Evolutionary conservation across 108 stramenopile species (phyloP), one percentile per base, ranked within the genome.

Genomic region (Nitzschia palea): DNA sequence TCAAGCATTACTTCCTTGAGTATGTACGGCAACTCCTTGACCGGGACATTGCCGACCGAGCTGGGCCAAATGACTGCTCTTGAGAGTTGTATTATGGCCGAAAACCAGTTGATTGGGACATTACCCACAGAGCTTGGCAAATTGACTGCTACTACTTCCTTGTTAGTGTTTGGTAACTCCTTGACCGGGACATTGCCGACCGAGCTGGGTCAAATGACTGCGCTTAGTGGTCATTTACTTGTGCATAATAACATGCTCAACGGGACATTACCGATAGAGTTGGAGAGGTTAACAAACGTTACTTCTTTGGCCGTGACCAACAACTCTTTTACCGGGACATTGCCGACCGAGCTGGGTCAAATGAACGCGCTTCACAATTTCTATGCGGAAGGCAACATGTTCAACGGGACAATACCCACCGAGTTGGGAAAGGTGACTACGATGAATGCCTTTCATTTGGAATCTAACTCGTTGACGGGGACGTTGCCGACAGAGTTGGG

Each of bases 21-120:
- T n/a, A n/a, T n/a, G n/a, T n/a, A n/a, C 44, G 50, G 71, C 51
- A 86, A 82, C 45, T 23, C 48, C 29, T 74, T 86, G 31, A 26
- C 65, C 25, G 89, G 89, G 23, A 43, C 77, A 3, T 42, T 91
- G 22, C 90, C 90, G 18, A 14, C 42, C 1, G 67, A 70, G 22
- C 74, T 91, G 45, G 84, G 78, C 2, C 14, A 58, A 1, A 48
- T 87, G 10, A 42, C 68, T 9, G 53, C 73, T 28, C 82, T 90
- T 34, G 53, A 65, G n/a, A 77, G 76, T 34, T 62, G 89, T 17
- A 43, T 45, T 3, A 55, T 91, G 4, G 65, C 67, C 40, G 70
- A 85, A 35, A 89, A 83, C 44, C 69, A 62, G 0, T 77, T 88
- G 31, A 76, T 48, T 12, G 75, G 75, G 23, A 55, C 57, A 33